A percentile compares a stretch with the other conserved stretches of the same genome.
These are phyloP conservation scores for Syncephalastrum contaminatum DNA, from an alignment of 371 early-diverging fungal genomes.

Conservation along the genomic window DNA sequence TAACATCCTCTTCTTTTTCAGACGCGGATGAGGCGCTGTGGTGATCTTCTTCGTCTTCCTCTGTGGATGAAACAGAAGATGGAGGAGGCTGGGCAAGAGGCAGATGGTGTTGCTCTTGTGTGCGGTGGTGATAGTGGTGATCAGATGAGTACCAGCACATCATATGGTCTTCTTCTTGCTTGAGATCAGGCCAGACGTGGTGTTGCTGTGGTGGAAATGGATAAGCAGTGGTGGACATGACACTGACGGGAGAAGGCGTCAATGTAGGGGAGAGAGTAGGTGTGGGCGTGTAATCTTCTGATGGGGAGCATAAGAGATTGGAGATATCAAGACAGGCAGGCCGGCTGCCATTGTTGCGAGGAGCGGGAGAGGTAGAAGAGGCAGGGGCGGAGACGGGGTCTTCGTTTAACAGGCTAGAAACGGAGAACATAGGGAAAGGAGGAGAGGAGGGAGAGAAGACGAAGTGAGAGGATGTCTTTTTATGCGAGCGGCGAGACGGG, in stretches of 20 bases:
- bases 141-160: constrained; percentile 4
- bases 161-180: too few species aligned
- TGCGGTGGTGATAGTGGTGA: neutral
- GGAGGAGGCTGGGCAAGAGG: constrained; percentile 9
- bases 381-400: neutral
- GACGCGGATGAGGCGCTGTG: neutral
- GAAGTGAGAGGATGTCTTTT: too few species aligned
- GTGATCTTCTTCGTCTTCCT: constrained; percentile 19
- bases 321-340: constrained; percentile 42
- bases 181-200: too few species aligned
- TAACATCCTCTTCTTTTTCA: too few species aligned
- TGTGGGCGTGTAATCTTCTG: constrained; percentile 11
- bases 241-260: too few species aligned
- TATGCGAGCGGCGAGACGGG: too few species aligned
- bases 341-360: constrained; percentile 6
- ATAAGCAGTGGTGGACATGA: constrained; percentile 27
- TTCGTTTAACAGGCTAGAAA: too few species aligned
- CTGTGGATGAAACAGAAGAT: constrained; percentile 6
- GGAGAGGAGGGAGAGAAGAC: too few species aligned
- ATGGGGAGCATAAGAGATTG: constrained; percentile 14
- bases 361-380: too few species aligned
- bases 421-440: too few species aligned
- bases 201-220: constrained; percentile 19
- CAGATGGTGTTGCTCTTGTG: constrained; percentile 5
- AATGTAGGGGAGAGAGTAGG: constrained; percentile 15